Base-by-base conservation (phyloP, 2,329 filamentous ascomycete genomes). In the Arthroderma sp. region DNA sequence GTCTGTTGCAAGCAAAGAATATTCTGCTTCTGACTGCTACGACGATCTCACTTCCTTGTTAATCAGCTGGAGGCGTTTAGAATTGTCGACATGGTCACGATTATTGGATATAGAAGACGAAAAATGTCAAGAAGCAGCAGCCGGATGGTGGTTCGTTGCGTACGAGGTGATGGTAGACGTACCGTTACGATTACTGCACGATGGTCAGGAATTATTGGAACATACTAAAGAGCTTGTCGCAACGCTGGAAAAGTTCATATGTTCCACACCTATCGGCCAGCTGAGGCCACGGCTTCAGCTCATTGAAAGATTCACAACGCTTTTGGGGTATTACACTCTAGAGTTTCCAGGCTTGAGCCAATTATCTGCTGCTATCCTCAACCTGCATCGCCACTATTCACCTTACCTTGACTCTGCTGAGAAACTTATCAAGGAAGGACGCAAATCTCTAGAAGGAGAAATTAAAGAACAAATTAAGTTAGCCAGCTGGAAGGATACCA, bases 401-500 rank as follows among this genome's bases (percentile, higher is more conserved):
- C 78, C 84, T 30, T 94, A 85, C 55, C 76, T 82, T 56, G 69
- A 71, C 46, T 67, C 75, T 4, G 77, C 88, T 5, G 65, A 72
- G 8, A 80, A 85, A 49, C 66, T 72, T 1, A 73, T 95, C 32
- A 66, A 67, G 15, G 77, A 76, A 38, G 83, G 81, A n/a, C 78
- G 86, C 45, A 68, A 72, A 5, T 71, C 74, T 0, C 72, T 96
- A n/a, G 89, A 96, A 61, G 94, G 87, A 63, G 80, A 86, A 46
- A 85, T 96, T 74, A 89, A 83, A 59, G 85, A 96, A 53, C 80
- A 95, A n/a, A 75, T 98, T 10, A 78, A 94, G 43, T 70, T 98
- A 54, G 87, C 88, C 5, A 95, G 87, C 62, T 98, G 93, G 93
- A 95, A 94, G 61, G 91, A 98, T 54, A 94, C 85, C 22, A 98